Evolutionary conservation across 2,329 filamentous ascomycete species (phyloP), one percentile per base, ranked within the genome.

Genomic region (Myriosclerotinia duriaeana): DNA sequence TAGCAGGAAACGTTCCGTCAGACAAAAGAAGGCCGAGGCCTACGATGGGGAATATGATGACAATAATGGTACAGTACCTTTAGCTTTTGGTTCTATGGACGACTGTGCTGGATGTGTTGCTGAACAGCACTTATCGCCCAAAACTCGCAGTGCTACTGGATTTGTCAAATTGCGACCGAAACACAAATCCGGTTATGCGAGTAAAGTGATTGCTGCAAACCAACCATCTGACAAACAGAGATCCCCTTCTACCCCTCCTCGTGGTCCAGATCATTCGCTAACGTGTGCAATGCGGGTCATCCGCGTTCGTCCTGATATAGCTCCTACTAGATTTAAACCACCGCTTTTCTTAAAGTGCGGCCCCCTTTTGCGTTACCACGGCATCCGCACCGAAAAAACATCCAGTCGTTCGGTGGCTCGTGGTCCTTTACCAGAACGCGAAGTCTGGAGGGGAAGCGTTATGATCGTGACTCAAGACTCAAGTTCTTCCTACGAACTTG

Each of bases 401-500:
- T 78, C 76, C 40, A 76, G 74, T 66, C 78, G 76, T 76, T 71
- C 76, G 74, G 70, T 53, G 68, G 74, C 70, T 72, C 64, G 64
- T 30, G 78, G 70, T 72, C 71, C 54, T 73, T 76, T 63, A 70
- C 72, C 76, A 40, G 88, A 92, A 53, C 85, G 87, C 62, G 92
- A 97, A 73, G 87, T 94, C 26, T 99, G 95, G 95, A 87, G 93
- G 76, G 95, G 95, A 6, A 96, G 88, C 68, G 84, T 98, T 66
- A 93, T 99, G 92, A 97, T 99, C 73, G 93, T 99, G 30, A 98
- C 95, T 0, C 84, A 88, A 63, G 94, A 99, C 74, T 84, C 86
- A 2, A 85, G 89, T 52, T 98, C 94, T 2, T 90, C 89, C 0
- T 97, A 97, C 74, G 86, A 88, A 54, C 88, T 92, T 58, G 85